Conservation (phyloP, 345 rosid species). For the Lepidium aucheri region DNA sequence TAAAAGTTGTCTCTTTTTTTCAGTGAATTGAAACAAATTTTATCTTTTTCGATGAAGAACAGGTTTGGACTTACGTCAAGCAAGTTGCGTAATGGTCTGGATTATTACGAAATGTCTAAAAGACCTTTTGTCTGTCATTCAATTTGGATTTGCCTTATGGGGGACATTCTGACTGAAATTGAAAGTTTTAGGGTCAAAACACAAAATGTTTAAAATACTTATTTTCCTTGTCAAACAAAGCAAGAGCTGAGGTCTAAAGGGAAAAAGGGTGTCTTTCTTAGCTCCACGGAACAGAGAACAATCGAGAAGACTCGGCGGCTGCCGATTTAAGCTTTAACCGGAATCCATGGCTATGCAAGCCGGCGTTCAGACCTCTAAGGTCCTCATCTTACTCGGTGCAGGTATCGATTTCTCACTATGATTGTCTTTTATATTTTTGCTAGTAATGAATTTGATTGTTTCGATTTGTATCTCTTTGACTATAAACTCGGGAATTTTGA, state of each 20-base stretch:
- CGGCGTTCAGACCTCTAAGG: conserved; percentile 73
- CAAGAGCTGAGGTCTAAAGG: conserved; percentile 16
- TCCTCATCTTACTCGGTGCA: conserved; percentile 77
- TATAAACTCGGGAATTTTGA: neutral
- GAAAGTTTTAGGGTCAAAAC: conserved; percentile 7
- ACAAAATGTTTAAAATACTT: neutral
- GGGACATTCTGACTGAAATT: neutral
- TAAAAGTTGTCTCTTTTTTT: neutral
- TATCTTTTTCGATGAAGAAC: neutral
- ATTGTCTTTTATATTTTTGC: neutral
- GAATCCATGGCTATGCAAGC: conserved; percentile 77
- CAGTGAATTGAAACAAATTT: too few species aligned
- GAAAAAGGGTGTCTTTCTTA: conserved; percentile 13
- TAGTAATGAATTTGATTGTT: neutral
- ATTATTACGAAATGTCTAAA: neutral
- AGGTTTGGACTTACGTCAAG: neutral
- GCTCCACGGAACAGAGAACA: conserved; percentile 21
- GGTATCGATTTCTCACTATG: conserved; percentile 31
- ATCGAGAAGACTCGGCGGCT: conserved; percentile 6
- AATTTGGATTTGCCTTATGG: neutral
- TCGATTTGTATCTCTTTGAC: conserved; percentile 2
- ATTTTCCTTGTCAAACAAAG: neutral
- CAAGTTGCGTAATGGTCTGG: conserved; percentile 13
- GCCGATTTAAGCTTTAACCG: conserved; percentile 7
- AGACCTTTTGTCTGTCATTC: neutral